phyloP scores from a whole-genome alignment of 306 rosid species.

The Hippophae rhamnoides region DNA sequence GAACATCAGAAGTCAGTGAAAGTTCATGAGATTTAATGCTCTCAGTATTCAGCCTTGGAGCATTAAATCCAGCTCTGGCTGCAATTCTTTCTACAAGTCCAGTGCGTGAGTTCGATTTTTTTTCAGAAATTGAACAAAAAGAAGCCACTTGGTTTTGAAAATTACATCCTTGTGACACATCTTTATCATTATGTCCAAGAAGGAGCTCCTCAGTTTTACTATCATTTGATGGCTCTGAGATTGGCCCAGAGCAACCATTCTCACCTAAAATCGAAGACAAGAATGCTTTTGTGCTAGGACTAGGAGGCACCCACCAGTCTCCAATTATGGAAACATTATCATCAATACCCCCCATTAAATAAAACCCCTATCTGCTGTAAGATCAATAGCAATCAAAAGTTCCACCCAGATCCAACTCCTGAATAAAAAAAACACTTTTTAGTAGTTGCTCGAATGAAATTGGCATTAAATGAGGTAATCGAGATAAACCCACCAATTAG shows the following conservation, averaged over 20 bases:
- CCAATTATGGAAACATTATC: constrained; percentile 52
- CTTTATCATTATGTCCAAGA: constrained; percentile 24
- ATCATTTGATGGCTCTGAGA: constrained; percentile 32
- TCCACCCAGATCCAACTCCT: constrained; percentile 26
- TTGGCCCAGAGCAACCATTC: constrained; percentile 38
- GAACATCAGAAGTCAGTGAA: constrained; percentile 43
- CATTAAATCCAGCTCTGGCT: constrained; percentile 92
- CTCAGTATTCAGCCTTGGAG: constrained; percentile 85
- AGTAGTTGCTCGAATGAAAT: too few relatives aligned
- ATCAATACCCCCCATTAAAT: constrained; percentile 68
- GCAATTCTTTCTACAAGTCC: constrained; percentile 86
- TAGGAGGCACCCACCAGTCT: constrained; percentile 63
- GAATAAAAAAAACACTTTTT: not conserved
- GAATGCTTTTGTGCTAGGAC: constrained; percentile 63
- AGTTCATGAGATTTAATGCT: constrained; percentile 68
- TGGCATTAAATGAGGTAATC: too few relatives aligned
- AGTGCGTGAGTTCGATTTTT: constrained; percentile 38
- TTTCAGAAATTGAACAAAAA: constrained; percentile 27
- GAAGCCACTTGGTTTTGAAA: constrained; percentile 29
- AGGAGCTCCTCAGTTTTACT: constrained; percentile 38
- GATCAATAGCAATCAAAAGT: constrained; percentile 5
- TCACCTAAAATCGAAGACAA: constrained; percentile 60
- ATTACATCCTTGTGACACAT: constrained; percentile 22
- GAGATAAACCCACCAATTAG: constrained; percentile 3
- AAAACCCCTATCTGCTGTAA: not conserved